phyloP scores from a whole-genome alignment of 495 filamentous ascomycete genomes.

The Astrocystis sublimbata region DNA sequence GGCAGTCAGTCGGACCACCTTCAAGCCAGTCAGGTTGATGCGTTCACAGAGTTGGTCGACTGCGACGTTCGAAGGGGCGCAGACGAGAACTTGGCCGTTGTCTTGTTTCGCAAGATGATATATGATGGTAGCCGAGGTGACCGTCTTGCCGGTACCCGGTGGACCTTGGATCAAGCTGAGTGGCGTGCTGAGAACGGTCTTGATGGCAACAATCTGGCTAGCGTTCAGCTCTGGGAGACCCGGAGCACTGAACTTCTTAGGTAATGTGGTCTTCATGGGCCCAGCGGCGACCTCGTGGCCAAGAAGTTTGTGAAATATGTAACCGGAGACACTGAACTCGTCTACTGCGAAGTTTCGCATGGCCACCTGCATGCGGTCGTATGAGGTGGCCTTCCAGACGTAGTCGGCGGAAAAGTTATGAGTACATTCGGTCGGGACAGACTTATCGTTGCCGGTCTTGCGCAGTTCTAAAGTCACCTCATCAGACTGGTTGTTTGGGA shows the following conservation, averaged over 20 bases:
- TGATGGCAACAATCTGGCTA: slow-evolving; percentile 95
- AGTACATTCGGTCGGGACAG: slow-evolving; percentile 94
- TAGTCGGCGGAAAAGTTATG: slow-evolving; percentile 98
- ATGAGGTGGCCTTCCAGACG: slow-evolving; percentile 99
- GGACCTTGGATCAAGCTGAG: slow-evolving; percentile 96
- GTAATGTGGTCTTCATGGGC: slow-evolving; percentile 94
- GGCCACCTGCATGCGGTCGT: slow-evolving; percentile 97
- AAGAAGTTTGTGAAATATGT: slow-evolving; percentile 96
- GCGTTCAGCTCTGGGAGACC: slow-evolving; percentile 94
- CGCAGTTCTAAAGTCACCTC: slow-evolving; percentile 96
- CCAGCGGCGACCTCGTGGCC: slow-evolving; percentile 95
- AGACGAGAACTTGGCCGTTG: slow-evolving; percentile 92
- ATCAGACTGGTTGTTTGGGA: slow-evolving; percentile 98
- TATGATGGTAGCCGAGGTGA: slow-evolving; percentile 99
- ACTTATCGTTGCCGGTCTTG: slow-evolving; percentile 73
- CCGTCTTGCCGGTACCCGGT: slow-evolving; percentile 96
- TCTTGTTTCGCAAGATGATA: slow-evolving; percentile 96
- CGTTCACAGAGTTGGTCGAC: slow-evolving; percentile 98
- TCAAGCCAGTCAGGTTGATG: slow-evolving; percentile 90
- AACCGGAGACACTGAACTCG: slow-evolving; percentile 97
- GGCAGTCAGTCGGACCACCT: slow-evolving; percentile 96
- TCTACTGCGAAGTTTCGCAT: slow-evolving; percentile 99
- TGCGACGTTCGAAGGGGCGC: slow-evolving; percentile 96
- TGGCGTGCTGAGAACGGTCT: slow-evolving; percentile 89
- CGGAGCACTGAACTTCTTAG: slow-evolving; percentile 94